Evolutionary conservation across 169 alveolate species (phyloP).

Genomic region (Fabrea salina): DNA sequence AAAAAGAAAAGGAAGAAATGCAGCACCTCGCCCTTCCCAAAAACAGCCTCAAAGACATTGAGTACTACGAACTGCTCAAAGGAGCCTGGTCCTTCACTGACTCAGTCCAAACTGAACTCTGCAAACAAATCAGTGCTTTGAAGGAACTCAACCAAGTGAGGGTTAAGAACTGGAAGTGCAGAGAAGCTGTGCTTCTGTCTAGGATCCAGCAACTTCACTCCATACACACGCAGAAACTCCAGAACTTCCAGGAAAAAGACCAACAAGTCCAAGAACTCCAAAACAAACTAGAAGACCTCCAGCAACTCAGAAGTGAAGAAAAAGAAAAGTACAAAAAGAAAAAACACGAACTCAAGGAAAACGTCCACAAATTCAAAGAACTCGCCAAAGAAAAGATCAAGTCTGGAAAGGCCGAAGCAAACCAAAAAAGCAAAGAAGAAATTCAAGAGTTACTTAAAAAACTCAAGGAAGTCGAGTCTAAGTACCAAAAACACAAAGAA

Average conservation of each 20-base stretch:
- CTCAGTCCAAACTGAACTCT: not conserved
- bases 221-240: not conserved
- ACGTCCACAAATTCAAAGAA: not conserved
- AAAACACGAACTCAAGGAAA: not conserved
- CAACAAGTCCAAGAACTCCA: not conserved
- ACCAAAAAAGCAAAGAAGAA: not conserved
- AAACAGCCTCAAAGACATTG: not conserved
- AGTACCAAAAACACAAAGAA: not conserved
- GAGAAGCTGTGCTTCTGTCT: not conserved
- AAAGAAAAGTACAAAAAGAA: not conserved
- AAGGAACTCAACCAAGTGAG: not conserved
- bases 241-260: not conserved
- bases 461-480: not conserved
- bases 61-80: not conserved
- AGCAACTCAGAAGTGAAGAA: not conserved
- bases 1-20: too few species aligned
- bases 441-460: not conserved
- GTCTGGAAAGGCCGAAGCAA: not conserved
- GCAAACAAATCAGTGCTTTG: not conserved
- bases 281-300: not conserved
- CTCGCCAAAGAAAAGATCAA: not conserved
- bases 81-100: not conserved
- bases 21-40: too few species aligned
- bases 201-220: not conserved
- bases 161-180: not conserved